Evolutionary conservation across 2,329 filamentous ascomycete species (phyloP).

Genomic region (Paracoccidioides lutzii): DNA sequence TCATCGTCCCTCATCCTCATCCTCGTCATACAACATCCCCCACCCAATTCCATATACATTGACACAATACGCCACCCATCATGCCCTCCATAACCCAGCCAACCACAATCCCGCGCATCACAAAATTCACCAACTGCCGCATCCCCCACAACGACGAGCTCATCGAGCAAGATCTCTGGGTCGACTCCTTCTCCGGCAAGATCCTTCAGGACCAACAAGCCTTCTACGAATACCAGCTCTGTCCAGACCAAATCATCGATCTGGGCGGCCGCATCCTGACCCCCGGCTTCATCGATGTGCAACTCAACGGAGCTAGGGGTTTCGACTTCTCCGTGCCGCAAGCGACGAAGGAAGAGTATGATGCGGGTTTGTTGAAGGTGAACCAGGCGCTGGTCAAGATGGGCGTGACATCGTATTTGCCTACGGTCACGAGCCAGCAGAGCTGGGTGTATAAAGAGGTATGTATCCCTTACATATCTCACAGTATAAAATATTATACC

Average conservation of each 20-base stretch:
- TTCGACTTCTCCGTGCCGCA: slow-evolving; percentile 80
- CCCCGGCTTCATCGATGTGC: slow-evolving; percentile 78
- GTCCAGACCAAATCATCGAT: slow-evolving; percentile 62
- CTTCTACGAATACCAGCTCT: slow-evolving; percentile 36
- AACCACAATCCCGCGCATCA: slow-evolving; percentile 42
- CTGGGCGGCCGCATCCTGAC: slow-evolving; percentile 71
- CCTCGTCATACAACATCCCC: too few species aligned
- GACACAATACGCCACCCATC: slow-evolving; percentile 11
- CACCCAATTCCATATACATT: slow-evolving; percentile 14
- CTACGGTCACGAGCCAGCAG: slow-evolving; percentile 67
- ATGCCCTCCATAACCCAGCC: slow-evolving; percentile 28
- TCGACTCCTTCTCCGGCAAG: slow-evolving; percentile 68
- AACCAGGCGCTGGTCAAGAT: slow-evolving; percentile 61
- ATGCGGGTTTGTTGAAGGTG: slow-evolving; percentile 56
- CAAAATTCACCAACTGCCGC: slow-evolving; percentile 81
- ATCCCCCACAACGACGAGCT: slow-evolving; percentile 56
- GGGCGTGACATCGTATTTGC: slow-evolving; percentile 77
- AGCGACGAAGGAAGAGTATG: slow-evolving; percentile 53
- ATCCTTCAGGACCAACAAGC: slow-evolving; percentile 58
- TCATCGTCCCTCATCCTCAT: too few species aligned
- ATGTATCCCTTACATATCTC: too few species aligned
- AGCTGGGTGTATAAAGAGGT: slow-evolving; percentile 70
- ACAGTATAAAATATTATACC: neutral
- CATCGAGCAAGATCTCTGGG: slow-evolving; percentile 72
- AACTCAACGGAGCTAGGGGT: slow-evolving; percentile 83